Evolutionary conservation across 73 alveolate species (phyloP), one percentile per base, ranked within the genome.

Genomic region (Paramecium biaurelia): DNA sequence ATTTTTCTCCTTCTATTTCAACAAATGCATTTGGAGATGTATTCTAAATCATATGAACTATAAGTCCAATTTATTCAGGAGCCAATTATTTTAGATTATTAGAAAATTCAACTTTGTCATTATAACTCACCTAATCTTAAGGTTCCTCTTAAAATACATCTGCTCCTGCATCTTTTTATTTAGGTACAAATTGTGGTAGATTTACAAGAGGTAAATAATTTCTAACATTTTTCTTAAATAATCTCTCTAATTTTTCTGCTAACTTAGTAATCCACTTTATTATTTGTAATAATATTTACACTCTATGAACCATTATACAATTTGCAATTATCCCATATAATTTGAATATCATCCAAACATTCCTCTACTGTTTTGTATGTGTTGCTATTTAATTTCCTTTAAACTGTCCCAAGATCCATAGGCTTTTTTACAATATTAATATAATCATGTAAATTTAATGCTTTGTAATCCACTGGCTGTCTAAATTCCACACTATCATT

Each of bases 321-420:
- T 93, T 89, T 93, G 87, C 97, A 93, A 93, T 93, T 93, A 32
- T 93, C 97, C 97, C 97, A 93, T 21, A 93, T 93, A 11, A 93
- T 85, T 68, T 92, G 32, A 5, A 93, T 58, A 57, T 93, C 97
- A 34, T 82, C 92, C 23, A 70, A 88, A 53, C 94, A 45, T 34
- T 93, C 97, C 14, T 93, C 96, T n/a, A 88, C 72, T 23, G 79
- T 28, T 15, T 59, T 56, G 59, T 94, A 94, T 7, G 28, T 21
- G 18, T 93, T 28, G 28, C 68, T 86, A 58, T 94, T 93, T 21
- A 94, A 37, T 38, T 94, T 94, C 21, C 93, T 58, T 38, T 82
- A 59, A 18, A 94, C 95, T 6, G 97, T 94, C 3, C 96, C 72
- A 23, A 94, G 68, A 63, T 94, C 97, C 97, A 94, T 94, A 11